These are phyloP conservation scores for bread wheat (Triticum aestivum) DNA, from an alignment of 176 grass and related monocot genomes.

Conservation along the genomic window DNA sequence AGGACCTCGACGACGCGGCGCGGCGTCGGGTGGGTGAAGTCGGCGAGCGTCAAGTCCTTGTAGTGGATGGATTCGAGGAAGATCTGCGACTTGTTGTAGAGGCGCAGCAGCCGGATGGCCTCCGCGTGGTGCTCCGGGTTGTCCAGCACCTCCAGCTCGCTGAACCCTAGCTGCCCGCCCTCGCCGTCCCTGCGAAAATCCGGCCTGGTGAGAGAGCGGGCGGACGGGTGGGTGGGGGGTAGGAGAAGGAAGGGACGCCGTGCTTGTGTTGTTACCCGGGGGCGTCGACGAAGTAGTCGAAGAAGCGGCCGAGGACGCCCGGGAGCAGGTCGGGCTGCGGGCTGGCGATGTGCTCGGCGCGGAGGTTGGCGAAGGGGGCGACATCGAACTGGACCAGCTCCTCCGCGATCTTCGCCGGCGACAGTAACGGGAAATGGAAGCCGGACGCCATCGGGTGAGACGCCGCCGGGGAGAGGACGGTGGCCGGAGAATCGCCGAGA, in stretches of 20 bases:
- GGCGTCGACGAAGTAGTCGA: conserved; percentile 14
- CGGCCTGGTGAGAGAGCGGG: conserved; percentile 25
- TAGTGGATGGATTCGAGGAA: conserved; percentile 60
- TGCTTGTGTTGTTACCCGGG: not conserved
- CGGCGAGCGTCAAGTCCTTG: conserved; percentile 40
- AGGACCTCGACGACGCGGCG: too few relatives aligned
- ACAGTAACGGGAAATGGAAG: conserved; percentile 46
- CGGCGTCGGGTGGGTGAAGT: conserved; percentile 50
- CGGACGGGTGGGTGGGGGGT: too few relatives aligned
- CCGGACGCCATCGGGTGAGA: conserved; percentile 3
- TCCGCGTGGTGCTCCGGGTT: not conserved
- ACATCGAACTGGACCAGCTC: conserved; percentile 19
- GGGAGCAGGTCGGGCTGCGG: too few relatives aligned
- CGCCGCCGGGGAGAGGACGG: too few relatives aligned
- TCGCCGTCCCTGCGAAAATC: conserved; percentile 16
- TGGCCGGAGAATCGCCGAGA: too few relatives aligned
- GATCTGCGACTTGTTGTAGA: conserved; percentile 29
- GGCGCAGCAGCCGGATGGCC: conserved; percentile 8
- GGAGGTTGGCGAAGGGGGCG: conserved; percentile 30
- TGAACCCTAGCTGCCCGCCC: conserved; percentile 52
- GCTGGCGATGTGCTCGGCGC: not conserved
- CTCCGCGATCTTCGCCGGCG: conserved; percentile 29
- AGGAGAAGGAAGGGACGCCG: too few relatives aligned
- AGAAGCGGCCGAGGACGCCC: conserved; percentile 12
- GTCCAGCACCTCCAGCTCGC: not conserved